A percentile compares a stretch with the other conserved stretches of the same genome.
Evolutionary conservation across 495 filamentous ascomycete genomes (phyloP).

Genomic region (Thermothielavioides terrestris): DNA sequence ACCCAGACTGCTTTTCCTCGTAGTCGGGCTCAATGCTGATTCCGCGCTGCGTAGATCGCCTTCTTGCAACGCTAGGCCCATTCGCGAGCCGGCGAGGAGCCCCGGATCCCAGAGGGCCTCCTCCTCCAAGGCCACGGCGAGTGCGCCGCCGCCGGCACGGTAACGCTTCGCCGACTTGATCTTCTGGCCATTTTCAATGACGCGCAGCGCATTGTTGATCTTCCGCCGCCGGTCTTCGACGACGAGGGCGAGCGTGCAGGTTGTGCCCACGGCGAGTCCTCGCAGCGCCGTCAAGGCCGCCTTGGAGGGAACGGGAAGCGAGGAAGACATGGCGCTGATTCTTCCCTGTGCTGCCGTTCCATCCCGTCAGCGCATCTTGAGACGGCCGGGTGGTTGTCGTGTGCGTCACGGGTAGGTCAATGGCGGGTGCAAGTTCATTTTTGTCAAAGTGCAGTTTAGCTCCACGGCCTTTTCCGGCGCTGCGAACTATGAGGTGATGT

Average conservation of each 20-base stretch:
- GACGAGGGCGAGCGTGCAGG: constrained; percentile 44
- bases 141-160: constrained; percentile 22
- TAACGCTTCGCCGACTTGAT: constrained; percentile 37
- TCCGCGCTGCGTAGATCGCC: background rate
- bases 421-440: background rate
- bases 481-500: constrained; percentile 8
- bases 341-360: constrained; percentile 9
- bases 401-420: background rate
- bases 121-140: constrained; percentile 46
- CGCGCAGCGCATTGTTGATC: constrained; percentile 37
- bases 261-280: constrained; percentile 43
- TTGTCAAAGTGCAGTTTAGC: background rate
- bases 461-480: constrained; percentile 1
- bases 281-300: constrained; percentile 45
- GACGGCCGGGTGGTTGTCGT: background rate
- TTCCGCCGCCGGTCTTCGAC: constrained; percentile 46
- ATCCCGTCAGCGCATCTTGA: constrained; percentile 24
- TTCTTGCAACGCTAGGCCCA: background rate
- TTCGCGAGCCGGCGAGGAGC: constrained; percentile 1
- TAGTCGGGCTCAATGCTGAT: background rate
- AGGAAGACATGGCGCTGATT: constrained; percentile 34
- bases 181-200: constrained; percentile 39
- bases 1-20: background rate
- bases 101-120: constrained; percentile 15
- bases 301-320: constrained; percentile 45